phyloP scores from a whole-genome alignment of 1,284 basidiomycete genomes.

The Inonotus hispidus region DNA sequence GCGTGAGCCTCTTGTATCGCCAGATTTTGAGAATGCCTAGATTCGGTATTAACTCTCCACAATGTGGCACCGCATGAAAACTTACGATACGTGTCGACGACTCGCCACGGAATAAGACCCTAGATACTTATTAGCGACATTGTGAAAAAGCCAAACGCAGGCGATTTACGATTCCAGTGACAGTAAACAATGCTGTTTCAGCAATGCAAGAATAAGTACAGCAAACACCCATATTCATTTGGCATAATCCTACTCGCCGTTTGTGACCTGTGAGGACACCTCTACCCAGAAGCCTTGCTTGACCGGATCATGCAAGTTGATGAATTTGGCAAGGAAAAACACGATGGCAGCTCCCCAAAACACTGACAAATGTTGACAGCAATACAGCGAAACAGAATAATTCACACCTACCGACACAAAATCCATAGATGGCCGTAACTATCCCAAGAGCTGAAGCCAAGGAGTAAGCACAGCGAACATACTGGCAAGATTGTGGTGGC shows the following conservation, averaged over 20 bases:
- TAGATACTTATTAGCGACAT: not conserved
- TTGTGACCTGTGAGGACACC: conserved; percentile 71
- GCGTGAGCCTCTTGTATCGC: conserved; percentile 59
- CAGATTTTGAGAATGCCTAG: conserved; percentile 71
- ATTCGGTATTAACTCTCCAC: not conserved
- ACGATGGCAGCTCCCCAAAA: conserved; percentile 80
- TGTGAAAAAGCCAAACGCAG: conserved; percentile 21
- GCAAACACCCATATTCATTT: not conserved
- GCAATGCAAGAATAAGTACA: not conserved
- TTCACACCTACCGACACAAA: conserved; percentile 52
- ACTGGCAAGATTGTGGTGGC: not conserved
- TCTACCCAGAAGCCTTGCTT: conserved; percentile 73
- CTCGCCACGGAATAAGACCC: conserved; percentile 69
- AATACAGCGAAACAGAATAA: not conserved
- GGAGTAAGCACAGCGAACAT: conserved; percentile 6
- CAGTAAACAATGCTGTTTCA: conserved; percentile 65
- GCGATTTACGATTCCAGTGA: conserved; percentile 46
- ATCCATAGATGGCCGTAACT: conserved; percentile 75
- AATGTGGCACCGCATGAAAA: conserved; percentile 12
- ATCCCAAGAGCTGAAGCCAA: conserved; percentile 48
- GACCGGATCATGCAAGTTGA: conserved; percentile 60
- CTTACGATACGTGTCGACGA: conserved; percentile 74
- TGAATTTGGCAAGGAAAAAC: conserved; percentile 64
- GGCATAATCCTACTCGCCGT: conserved; percentile 39
- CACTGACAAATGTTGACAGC: conserved; percentile 33